A percentile compares a stretch with the other conserved stretches of the same genome.
Conservation (phyloP, 345 rosid genomes). For the Arabidopsis arenosa region DNA sequence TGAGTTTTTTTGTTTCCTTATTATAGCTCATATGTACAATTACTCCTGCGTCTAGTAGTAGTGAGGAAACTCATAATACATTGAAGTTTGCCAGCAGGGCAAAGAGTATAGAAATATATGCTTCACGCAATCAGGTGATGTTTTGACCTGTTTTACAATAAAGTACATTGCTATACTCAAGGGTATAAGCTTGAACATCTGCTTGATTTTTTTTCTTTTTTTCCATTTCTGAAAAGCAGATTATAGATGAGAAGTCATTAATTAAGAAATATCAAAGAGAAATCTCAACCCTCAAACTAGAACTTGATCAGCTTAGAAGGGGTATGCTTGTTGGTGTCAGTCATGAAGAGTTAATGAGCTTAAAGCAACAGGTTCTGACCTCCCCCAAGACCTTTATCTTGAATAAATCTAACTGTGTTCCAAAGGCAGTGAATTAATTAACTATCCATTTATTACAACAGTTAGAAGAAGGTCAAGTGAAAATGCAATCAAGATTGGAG, state of each 20-base stretch:
- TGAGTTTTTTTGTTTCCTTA: slow-evolving; percentile 26
- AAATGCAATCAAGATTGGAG: slow-evolving; percentile 99
- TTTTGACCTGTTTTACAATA: slow-evolving; percentile 20
- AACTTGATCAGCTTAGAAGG: slow-evolving; percentile 86
- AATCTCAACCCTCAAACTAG: slow-evolving; percentile 83
- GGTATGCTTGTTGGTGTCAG: slow-evolving; percentile 90
- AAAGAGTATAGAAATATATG: slow-evolving; percentile 92
- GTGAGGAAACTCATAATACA: slow-evolving; percentile 99
- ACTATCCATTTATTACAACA: slow-evolving; percentile 42
- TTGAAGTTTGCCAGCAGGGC: slow-evolving; percentile 98
- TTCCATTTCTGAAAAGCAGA: slow-evolving; percentile 56
- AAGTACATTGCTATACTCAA: slow-evolving; percentile 15
- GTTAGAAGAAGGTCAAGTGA: slow-evolving; percentile 99
- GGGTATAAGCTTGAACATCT: slow-evolving; percentile 25
- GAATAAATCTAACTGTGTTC: slow-evolving; percentile 13
- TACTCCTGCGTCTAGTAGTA: slow-evolving; percentile 96
- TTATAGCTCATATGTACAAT: slow-evolving; percentile 96
- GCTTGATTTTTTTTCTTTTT: slow-evolving; percentile 30
- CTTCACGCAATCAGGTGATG: slow-evolving; percentile 93
- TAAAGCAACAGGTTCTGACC: slow-evolving; percentile 82
- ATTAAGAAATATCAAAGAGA: slow-evolving; percentile 98
- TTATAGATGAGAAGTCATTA: slow-evolving; percentile 95
- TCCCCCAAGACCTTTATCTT: slow-evolving; percentile 7
- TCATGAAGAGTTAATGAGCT: slow-evolving; percentile 89
- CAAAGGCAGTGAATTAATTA: slow-evolving; percentile 20